Percentiles rank a stretch among this genome's conserved stretches.
phyloP scores from a whole-genome alignment of 2,329 filamentous ascomycete species.

The Lachnellula subtilissima region DNA sequence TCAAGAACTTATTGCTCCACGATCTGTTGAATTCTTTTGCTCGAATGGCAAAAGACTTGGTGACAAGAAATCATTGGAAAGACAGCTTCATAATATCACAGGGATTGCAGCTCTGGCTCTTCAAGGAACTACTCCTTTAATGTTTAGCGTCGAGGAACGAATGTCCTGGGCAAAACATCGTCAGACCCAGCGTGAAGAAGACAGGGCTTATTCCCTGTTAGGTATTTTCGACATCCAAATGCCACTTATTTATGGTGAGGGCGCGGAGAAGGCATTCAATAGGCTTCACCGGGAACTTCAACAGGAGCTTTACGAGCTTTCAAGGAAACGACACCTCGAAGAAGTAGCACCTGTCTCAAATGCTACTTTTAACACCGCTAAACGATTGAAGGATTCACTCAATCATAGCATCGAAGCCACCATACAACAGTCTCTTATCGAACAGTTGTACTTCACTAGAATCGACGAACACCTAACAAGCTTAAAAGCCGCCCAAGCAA shows the following conservation, averaged over 20 bases:
- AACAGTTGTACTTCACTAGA: conserved; percentile 36
- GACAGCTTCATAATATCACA: conserved; percentile 11
- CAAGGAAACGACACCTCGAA: conserved; percentile 11
- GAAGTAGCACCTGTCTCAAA: conserved; percentile 9
- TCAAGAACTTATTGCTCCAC: conserved; percentile 19
- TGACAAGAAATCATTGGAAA: conserved; percentile 11
- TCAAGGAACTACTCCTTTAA: conserved; percentile 6
- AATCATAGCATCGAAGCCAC: conserved; percentile 7
- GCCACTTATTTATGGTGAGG: conserved; percentile 39
- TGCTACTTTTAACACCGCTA: conserved; percentile 2
- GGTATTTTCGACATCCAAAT: conserved; percentile 42
- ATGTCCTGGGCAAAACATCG: conserved; percentile 34
- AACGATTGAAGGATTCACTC: conserved; percentile 11
- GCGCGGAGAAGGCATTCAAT: conserved; percentile 26
- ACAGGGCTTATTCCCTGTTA: conserved; percentile 36
- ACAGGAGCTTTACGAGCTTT: conserved; percentile 28
- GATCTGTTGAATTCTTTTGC: conserved; percentile 17
- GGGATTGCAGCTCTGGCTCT: conserved; percentile 9
- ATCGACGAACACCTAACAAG: conserved; percentile 35
- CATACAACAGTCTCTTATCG: conserved; percentile 26
- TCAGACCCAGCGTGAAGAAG: conserved; percentile 35
- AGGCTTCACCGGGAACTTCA: conserved; percentile 25
- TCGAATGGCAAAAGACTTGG: conserved; percentile 8
- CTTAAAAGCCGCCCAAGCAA: conserved; percentile 35
- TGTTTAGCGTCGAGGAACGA: conserved; percentile 28